A percentile compares a stretch with the other conserved stretches of the same genome.
phyloP scores from a whole-genome alignment of 2,329 filamentous ascomycete genomes.

The Aspergillus felis region DNA sequence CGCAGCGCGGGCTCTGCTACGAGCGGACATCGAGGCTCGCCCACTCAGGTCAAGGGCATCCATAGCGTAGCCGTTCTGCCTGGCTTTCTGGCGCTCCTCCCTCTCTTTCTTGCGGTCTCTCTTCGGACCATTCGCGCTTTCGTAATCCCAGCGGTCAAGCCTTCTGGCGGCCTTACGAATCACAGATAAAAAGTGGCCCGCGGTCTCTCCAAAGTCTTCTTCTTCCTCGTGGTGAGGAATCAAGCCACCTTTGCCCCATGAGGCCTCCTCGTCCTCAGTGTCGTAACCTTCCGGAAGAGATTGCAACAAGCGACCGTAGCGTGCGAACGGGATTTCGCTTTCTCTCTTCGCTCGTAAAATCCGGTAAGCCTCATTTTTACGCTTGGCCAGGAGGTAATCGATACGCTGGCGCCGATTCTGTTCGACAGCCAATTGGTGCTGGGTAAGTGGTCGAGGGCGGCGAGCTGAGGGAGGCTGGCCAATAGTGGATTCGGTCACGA shows the following conservation, averaged over 20 bases:
- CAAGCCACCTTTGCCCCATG: conserved; percentile 42
- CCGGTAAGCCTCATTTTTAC: conserved; percentile 37
- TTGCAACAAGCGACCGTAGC: conserved; percentile 40
- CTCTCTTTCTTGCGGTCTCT: conserved; percentile 35
- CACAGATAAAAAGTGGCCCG: conserved; percentile 42
- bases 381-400: conserved; percentile 44
- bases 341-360: conserved; percentile 36
- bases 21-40: conserved; percentile 17
- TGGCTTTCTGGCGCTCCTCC: conserved; percentile 35
- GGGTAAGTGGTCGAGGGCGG: conserved; percentile 46
- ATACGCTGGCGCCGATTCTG: conserved; percentile 47
- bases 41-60: conserved; percentile 14
- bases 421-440: conserved; percentile 49
- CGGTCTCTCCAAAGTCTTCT: conserved; percentile 47
- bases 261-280: conserved; percentile 42
- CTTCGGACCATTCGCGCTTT: conserved; percentile 37
- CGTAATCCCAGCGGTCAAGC: conserved; percentile 45
- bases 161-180: conserved; percentile 41
- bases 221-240: conserved; percentile 39
- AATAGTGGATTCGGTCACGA: conserved; percentile 31
- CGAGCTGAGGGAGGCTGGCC: conserved; percentile 29
- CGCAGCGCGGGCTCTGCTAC: conserved; percentile 20
- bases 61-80: conserved; percentile 19
- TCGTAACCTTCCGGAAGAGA: conserved; percentile 44
- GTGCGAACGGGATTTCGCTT: conserved; percentile 37